Evolutionary conservation across 805 yeast species (phyloP), one percentile per base, ranked within the genome.

Genomic region (Saccharomycopsis capsularis): DNA sequence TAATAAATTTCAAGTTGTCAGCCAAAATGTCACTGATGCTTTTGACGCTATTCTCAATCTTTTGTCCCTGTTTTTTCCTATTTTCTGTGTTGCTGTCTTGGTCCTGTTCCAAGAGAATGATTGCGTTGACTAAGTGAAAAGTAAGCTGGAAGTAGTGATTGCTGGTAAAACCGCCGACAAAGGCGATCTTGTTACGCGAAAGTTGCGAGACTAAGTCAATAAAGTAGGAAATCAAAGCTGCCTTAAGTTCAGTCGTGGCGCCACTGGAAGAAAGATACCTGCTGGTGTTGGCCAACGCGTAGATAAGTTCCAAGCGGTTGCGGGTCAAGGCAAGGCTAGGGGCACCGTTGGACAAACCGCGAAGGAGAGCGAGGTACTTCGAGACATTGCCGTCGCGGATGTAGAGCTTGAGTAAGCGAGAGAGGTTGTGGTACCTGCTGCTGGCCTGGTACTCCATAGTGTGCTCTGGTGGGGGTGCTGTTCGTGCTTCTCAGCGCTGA

Each of bases 101-200:
- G 22, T 29, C 44, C 6, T 42, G 30, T 4, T 24, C 23, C 11
- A 22, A 15, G 4, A 29, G 32, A 32, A 51, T 37, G 22, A 51
- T 25, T 7, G 48, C n/a, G n/a, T 22, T 19, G 13, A 40, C 52
- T 23, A 51, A 37, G 23, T 48, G 49, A 19, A 27, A 44, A 9
- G 54, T 44, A 21, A 48, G 44, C 23, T 42, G 39, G 42, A 47
- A 51, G 23, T 47, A 39, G 18, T 45, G 50, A 27, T 40, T 23
- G 15, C 23, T 16, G 13, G 30, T 9, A 19, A 24, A 16, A 3
- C 18, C 46, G 30, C 11, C 4, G 3, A 16, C 24, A 27, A 19
- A 43, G 40, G 9, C 27, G 13, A 38, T 11, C n/a, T 18, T 16
- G 41, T 36, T 39, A 15, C 16, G 21, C 18, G 37, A 22, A 15